phyloP scores from a whole-genome alignment of 2,329 filamentous ascomycete genomes.

The Metarhizium anisopliae region DNA sequence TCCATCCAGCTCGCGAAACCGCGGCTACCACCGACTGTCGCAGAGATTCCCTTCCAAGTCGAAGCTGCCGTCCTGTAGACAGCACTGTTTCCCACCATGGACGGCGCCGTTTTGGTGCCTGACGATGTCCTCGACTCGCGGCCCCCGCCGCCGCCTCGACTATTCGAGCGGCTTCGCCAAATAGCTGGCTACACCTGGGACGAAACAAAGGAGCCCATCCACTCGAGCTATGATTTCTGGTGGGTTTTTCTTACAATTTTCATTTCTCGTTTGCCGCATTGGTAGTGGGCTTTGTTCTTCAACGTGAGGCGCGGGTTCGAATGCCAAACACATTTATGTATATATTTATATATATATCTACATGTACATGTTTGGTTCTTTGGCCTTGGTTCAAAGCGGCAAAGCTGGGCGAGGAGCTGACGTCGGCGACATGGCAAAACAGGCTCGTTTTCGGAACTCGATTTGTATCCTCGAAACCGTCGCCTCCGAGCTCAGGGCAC shows the following conservation, averaged over 20 bases:
- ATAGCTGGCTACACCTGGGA: constrained; percentile 72
- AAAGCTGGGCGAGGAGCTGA: neutral
- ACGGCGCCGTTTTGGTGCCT: constrained; percentile 37
- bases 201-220: constrained; percentile 47
- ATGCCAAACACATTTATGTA: too few species aligned
- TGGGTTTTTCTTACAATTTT: constrained; percentile 21
- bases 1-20: too few species aligned
- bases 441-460: constrained; percentile 61
- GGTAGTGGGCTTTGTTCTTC: neutral
- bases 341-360: too few species aligned
- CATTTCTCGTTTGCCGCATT: neutral
- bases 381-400: neutral
- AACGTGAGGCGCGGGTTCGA: neutral
- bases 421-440: neutral
- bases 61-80: constrained; percentile 5
- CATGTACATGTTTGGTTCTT: too few species aligned
- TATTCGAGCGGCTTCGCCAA: constrained; percentile 65
- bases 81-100: constrained; percentile 32
- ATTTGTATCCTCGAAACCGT: constrained; percentile 40
- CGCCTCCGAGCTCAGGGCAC: constrained; percentile 37
- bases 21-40: neutral
- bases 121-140: constrained; percentile 54
- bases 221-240: constrained; percentile 84
- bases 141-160: constrained; percentile 49
- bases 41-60: neutral